Evolutionary conservation across 2,329 filamentous ascomycete genomes (phyloP), one percentile per base, ranked within the genome.

Genomic region (Colletotrichum lentis): DNA sequence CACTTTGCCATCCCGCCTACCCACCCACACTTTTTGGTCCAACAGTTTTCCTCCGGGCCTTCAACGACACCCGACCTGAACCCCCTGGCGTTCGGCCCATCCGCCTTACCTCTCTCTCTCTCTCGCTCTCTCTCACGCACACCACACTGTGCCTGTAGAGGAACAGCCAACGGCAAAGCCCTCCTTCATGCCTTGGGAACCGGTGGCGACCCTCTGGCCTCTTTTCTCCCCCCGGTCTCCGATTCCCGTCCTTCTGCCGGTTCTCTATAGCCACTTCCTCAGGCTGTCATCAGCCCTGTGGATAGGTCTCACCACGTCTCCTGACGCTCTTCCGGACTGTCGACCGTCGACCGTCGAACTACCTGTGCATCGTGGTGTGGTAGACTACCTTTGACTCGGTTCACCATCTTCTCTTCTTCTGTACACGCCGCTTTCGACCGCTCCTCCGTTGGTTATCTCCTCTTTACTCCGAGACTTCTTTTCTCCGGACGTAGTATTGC

Each of bases 281-380:
- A 60, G 54, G 22, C 46, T 65, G 62, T 60, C 41, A 24, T 60
- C 50, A 35, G 22, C 11, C 57, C 56, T 54, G 64, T 59, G 61
- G 64, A 65, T 56, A 62, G 55, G 43, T 43, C 62, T 50, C 52
- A 65, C 46, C 24, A 53, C 50, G 12, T 65, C 37, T 62, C 50
- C 50, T 60, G 65, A 52, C 62, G 43, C 43, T 53, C 60, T 39
- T 55, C 50, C 62, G 62, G 61, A 55, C 55, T 65, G 66, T 56
- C 66, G 62, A 61, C 52, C 46, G 66, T 69, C 66, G 66, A 66
- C 52, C 52, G 66, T 69, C 66, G 66, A 61, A 66, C 62, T 56
- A 69, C 62, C 27, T 66, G 24, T 65, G 55, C 62, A 65, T 62
- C 50, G 55, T 65, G 56, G 62, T 69, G 62, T 56, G 62, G 66